Evolutionary conservation across 2,329 filamentous ascomycete species (phyloP), one percentile per base, ranked within the genome.

Genomic region (Venturia oleaginea): DNA sequence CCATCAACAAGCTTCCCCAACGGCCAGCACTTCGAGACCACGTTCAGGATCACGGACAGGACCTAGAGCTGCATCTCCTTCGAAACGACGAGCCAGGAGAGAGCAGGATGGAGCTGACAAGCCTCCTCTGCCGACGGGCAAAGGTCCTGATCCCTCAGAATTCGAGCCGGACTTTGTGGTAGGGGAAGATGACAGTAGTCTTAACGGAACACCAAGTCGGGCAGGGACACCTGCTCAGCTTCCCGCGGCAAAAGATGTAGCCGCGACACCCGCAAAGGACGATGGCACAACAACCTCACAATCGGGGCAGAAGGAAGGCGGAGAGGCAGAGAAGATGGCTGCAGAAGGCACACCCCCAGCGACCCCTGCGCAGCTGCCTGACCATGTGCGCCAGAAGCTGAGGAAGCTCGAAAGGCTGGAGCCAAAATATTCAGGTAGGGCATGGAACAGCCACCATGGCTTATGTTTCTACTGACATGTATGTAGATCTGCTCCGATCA

Each of bases 341-440:
- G 5, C 10, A 43, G 34, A 67, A 30, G 65, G 66, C 57, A 71
- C 70, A 63, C 68, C 69, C 4, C 62, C 64, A 2, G 59, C 68
- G 71, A 64, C 69, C 70, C 59, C 72, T n/a, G 74, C 73, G 60
- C 89, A 91, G 63, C 76, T 96, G 38, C 83, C 91, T 0, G 82
- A 86, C 3, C 91, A 96, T 60, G 82, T 96, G 34, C 85, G 84
- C 65, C 81, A 84, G 37, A 92, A 88, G 73, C 77, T 97, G 68
- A 85, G 89, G 66, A 93, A 91, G 75, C 80, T 97, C n/a, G 92
- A 96, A 65, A 96, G 92, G 74, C 80, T 97, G 24, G 93, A 97
- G 72, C 81, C 86, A 5, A 91, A 89, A 65, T 97, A 97, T 75
- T 86, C 90, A 73, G 91, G 90, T 92, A 80, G 54, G 15, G 4